phyloP scores from a whole-genome alignment of 1,139 yeast genomes.

The Hyphopichia burtonii region DNA sequence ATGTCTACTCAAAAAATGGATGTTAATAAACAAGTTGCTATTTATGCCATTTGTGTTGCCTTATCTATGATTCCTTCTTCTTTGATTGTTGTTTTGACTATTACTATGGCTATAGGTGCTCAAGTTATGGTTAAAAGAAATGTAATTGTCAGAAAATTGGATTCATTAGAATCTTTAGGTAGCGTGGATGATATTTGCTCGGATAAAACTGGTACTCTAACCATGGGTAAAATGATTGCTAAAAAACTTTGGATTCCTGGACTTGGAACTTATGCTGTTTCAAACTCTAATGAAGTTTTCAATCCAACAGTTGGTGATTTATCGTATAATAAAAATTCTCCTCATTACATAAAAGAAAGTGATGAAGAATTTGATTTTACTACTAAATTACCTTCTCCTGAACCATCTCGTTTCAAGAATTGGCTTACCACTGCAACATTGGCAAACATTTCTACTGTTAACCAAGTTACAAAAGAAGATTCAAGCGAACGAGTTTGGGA shows the following conservation, averaged over 20 bases:
- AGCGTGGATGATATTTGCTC: constrained; percentile 81
- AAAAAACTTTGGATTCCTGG: constrained; percentile 76
- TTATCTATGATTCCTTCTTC: constrained; percentile 84
- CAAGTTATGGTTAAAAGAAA: constrained; percentile 70
- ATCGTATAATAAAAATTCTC: constrained; percentile 40
- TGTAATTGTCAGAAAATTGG: constrained; percentile 76
- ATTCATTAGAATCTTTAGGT: constrained; percentile 77
- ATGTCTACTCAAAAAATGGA: constrained; percentile 74
- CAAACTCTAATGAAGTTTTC: constrained; percentile 64
- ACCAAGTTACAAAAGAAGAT: constrained; percentile 27
- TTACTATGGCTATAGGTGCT: constrained; percentile 86
- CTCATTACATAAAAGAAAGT: constrained; percentile 34
- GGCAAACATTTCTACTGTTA: constrained; percentile 70
- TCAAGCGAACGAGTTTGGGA: constrained; percentile 50
- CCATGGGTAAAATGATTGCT: constrained; percentile 78
- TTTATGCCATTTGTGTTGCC: constrained; percentile 81
- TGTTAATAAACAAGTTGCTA: constrained; percentile 71
- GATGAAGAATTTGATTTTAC: constrained; percentile 38
- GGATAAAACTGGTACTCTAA: constrained; percentile 80
- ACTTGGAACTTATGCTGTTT: constrained; percentile 63
- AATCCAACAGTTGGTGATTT: constrained; percentile 70
- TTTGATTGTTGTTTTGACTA: constrained; percentile 74
- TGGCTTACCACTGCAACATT: constrained; percentile 65
- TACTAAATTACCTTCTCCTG: constrained; percentile 20
- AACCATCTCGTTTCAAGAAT: constrained; percentile 28